Evolutionary conservation across 2,329 filamentous ascomycete genomes (phyloP).

Genomic region (Ophiostoma piceae): DNA sequence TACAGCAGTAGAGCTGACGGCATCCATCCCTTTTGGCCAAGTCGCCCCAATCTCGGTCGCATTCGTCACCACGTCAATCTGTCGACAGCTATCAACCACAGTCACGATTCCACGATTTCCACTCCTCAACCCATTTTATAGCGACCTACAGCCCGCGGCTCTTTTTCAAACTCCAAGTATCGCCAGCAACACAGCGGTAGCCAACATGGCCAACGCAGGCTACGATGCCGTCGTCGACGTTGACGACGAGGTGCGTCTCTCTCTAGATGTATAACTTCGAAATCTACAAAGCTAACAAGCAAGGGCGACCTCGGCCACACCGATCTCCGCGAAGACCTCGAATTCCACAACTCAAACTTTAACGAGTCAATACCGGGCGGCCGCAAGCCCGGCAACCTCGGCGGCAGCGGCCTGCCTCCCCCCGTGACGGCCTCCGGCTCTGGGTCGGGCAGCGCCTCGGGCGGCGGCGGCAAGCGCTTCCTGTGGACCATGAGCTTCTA

Average conservation of each 20-base stretch:
- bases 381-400: slow-evolving; percentile 44
- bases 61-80: neutral
- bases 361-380: slow-evolving; percentile 51
- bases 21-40: slow-evolving; percentile 15
- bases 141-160: neutral
- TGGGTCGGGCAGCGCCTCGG: slow-evolving; percentile 36
- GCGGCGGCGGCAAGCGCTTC: slow-evolving; percentile 64
- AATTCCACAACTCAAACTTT: slow-evolving; percentile 94
- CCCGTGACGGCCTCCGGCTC: slow-evolving; percentile 50
- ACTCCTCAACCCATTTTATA: no score
- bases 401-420: slow-evolving; percentile 48
- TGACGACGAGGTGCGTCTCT: slow-evolving; percentile 70
- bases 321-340: slow-evolving; percentile 95
- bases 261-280: no score
- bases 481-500: slow-evolving; percentile 94
- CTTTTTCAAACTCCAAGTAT: neutral
- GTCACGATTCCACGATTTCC: neutral
- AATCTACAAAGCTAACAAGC: neutral
- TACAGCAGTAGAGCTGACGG: neutral
- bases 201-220: slow-evolving; percentile 71
- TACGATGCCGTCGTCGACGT: slow-evolving; percentile 98
- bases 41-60: slow-evolving; percentile 10
- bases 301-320: slow-evolving; percentile 97
- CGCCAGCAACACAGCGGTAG: neutral
- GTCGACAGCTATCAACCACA: neutral